These are phyloP conservation scores for Geranium brycei DNA, from an alignment of 345 rosid species.

Conservation along the genomic window DNA sequence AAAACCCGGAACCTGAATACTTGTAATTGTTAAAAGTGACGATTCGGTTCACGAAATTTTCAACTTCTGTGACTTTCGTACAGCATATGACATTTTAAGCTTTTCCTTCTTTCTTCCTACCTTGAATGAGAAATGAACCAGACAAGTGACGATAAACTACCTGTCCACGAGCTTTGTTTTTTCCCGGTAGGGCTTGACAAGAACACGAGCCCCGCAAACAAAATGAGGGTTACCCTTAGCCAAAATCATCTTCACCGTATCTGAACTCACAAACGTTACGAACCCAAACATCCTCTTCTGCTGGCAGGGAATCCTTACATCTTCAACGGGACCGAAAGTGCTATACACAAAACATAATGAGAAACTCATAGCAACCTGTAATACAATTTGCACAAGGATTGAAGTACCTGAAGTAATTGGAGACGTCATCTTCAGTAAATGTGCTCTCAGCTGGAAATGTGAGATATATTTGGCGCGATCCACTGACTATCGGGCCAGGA, in stretches of 20 bases:
- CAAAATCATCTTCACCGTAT: conserved; percentile 42
- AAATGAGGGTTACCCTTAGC: conserved; percentile 62
- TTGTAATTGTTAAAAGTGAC: too few species aligned
- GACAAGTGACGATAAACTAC: conserved; percentile 11
- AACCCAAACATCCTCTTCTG: conserved; percentile 64
- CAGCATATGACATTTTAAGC: too few species aligned
- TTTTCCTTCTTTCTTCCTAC: too few species aligned
- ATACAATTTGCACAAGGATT: background rate
- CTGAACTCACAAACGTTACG: conserved; percentile 45
- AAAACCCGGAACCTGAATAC: too few species aligned
- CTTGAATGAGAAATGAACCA: background rate
- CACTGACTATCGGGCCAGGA: conserved; percentile 31
- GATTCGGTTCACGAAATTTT: too few species aligned
- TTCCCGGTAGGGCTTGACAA: conserved; percentile 64
- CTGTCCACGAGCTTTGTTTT: conserved; percentile 46
- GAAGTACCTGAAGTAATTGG: conserved; percentile 41
- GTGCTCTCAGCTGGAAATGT: conserved; percentile 60
- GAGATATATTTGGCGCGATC: conserved; percentile 51
- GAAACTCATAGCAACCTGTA: background rate
- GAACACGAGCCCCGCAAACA: conserved; percentile 59
- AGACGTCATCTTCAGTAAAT: conserved; percentile 54
- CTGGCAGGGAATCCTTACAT: conserved; percentile 64
- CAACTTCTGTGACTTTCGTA: too few species aligned
- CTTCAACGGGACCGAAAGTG: conserved; percentile 49
- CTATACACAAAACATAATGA: conserved; percentile 16